These are phyloP conservation scores for Datura wrightii DNA, from an alignment of 257 asterid genomes.

Conservation along the genomic window DNA sequence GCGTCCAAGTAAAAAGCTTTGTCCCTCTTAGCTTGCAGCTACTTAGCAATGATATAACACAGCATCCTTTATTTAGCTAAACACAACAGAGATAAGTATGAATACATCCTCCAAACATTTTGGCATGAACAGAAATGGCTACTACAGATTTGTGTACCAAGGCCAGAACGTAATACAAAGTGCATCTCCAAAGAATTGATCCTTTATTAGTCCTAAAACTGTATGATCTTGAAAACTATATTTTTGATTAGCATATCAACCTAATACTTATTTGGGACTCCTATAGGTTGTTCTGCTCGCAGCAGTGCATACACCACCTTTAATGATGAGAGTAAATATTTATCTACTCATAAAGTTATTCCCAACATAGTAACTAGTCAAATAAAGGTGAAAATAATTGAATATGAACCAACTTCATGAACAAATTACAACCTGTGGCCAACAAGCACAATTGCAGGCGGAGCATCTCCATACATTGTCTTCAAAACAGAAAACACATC, in stretches of 20 bases:
- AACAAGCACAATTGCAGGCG: slow-evolving; percentile 91
- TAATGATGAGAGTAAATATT: neutral
- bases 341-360: neutral
- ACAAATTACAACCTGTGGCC: slow-evolving; percentile 83
- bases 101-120: neutral
- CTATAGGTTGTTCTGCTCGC: neutral
- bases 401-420: slow-evolving; percentile 30
- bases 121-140: slow-evolving; percentile 8
- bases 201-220: slow-evolving; percentile 24
- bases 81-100: neutral
- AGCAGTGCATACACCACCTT: neutral
- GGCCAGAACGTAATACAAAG: slow-evolving; percentile 4
- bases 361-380: neutral
- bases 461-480: slow-evolving; percentile 85
- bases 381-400: neutral
- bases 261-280: slow-evolving; percentile 17
- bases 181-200: neutral
- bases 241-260: slow-evolving; percentile 14
- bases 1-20: slow-evolving; percentile 14
- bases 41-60: slow-evolving; percentile 5
- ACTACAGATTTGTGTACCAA: slow-evolving; percentile 12
- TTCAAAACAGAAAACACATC: slow-evolving; percentile 86
- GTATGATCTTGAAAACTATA: neutral
- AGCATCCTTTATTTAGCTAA: slow-evolving; percentile 13
- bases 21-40: slow-evolving; percentile 21